A percentile compares a stretch with the other conserved stretches of the same genome.
These are phyloP conservation scores for Setaria italica DNA, from an alignment of 202 grass and related monocot genomes.

Conservation along the genomic window DNA sequence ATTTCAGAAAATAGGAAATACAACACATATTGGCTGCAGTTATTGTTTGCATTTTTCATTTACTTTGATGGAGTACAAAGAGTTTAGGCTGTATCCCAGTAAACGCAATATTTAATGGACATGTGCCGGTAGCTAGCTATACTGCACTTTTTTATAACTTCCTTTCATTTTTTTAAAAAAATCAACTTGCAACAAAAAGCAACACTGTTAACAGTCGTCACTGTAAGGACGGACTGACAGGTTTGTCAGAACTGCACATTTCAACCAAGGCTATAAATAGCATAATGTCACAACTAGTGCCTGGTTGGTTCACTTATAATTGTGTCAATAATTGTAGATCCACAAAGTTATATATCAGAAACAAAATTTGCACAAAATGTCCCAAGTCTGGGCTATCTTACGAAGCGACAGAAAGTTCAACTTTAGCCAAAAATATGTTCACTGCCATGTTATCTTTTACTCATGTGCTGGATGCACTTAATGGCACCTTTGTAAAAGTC, in stretches of 20 bases:
- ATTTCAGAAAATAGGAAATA: slow-evolving; percentile 1
- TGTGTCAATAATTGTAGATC: neutral
- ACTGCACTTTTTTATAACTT: neutral
- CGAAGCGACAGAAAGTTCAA: neutral
- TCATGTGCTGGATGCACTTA: neutral
- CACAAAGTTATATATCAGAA: neutral
- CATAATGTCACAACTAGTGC: neutral
- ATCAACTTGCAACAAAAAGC: neutral
- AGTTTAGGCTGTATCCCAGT: neutral
- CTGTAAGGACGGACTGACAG: neutral
- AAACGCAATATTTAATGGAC: neutral
- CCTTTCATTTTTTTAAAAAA: neutral
- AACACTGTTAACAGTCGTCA: neutral
- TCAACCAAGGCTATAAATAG: neutral
- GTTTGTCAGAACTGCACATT: neutral
- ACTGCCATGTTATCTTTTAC: neutral
- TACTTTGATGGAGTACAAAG: neutral
- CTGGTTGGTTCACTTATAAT: neutral
- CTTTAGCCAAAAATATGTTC: neutral
- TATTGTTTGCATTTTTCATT: neutral
- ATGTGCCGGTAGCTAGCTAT: neutral
- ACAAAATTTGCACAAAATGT: neutral
- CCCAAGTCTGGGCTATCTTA: neutral
- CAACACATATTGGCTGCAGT: neutral
- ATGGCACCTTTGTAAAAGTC: neutral